phyloP scores from a whole-genome alignment of 148 eudicot species.

The Rhododendron simsii region DNA sequence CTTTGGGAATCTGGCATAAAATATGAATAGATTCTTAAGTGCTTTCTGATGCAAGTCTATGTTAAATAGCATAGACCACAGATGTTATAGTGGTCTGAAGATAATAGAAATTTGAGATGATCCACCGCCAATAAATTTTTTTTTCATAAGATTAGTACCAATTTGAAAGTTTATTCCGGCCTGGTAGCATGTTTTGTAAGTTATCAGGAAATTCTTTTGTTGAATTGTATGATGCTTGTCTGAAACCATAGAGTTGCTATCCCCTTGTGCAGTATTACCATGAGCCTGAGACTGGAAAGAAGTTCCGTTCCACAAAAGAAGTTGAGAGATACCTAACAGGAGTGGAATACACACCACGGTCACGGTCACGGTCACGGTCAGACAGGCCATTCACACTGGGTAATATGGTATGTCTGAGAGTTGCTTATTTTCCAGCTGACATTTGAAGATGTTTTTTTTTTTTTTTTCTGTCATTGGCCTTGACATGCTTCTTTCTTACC shows the following conservation, averaged over 20 bases:
- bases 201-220: not conserved
- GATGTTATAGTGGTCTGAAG: not conserved
- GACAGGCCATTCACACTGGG: slow-evolving; percentile 23
- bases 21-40: not conserved
- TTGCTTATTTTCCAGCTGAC: not conserved
- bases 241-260: not conserved
- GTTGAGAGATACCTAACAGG: slow-evolving; percentile 55
- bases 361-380: not conserved
- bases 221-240: not conserved
- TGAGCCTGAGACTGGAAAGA: slow-evolving; percentile 56
- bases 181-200: not conserved
- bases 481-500: not conserved
- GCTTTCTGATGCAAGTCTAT: not conserved
- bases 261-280: slow-evolving; percentile 56
- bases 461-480: not conserved
- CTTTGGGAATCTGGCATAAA: not conserved
- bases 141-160: not conserved
- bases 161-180: not conserved
- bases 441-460: not conserved
- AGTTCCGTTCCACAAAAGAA: slow-evolving; percentile 64
- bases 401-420: slow-evolving; percentile 25
- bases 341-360: slow-evolving; percentile 19
- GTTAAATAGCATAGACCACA: not conserved
- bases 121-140: not conserved
- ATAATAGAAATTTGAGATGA: not conserved